Evolutionary conservation across 192 early-diverging fungal genomes (phyloP), one percentile per base, ranked within the genome.

Genomic region (Backusella mclennaniae): DNA sequence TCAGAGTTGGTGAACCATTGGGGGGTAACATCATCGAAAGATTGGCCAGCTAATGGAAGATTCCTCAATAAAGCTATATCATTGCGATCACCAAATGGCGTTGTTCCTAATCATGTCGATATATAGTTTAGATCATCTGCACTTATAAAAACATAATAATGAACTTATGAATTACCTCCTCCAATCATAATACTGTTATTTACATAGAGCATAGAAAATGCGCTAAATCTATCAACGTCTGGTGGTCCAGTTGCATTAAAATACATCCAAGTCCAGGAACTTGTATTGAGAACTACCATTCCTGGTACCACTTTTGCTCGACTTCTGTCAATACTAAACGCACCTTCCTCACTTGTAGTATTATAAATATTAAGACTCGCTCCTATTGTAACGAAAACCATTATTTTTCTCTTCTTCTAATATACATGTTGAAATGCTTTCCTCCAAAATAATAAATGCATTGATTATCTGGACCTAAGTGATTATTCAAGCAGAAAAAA

Each of bases 401-500:
- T 41, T 19, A 8, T 9, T 23, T 70, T 42, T 4, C n/a, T n/a
- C 17, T 41, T 42, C 26, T 38, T 17, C 6, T 14, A 39, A 39
- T 39, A 39, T 6, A 39, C 11, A 12, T 41, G 26, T n/a, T 8
- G 1, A 70, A 8, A 70, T 41, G 14, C 35, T 41, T 70, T 41
- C 68, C 68, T 23, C 68, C 68, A 69, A 69, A 69, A 26, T 69
- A 69, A 15, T 41, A 69, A 3, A 69, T 69, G 23, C 36, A 41
- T 19, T 17, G 11, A 21, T 69, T 41, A 42, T 69, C 68, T 4
- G 68, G 68, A 26, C 68, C 68, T 41, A 68, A 6, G 12, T 11
- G 12, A 12, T 15, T 66, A 66, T 15, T 14, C 12, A 33, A 5
- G 15, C 4, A 11, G 17, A 15, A 17, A 17, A 8, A 12, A 35